Conservation (phyloP, 352 stramenopile genomes). For the Globisporangium cystogenes region DNA sequence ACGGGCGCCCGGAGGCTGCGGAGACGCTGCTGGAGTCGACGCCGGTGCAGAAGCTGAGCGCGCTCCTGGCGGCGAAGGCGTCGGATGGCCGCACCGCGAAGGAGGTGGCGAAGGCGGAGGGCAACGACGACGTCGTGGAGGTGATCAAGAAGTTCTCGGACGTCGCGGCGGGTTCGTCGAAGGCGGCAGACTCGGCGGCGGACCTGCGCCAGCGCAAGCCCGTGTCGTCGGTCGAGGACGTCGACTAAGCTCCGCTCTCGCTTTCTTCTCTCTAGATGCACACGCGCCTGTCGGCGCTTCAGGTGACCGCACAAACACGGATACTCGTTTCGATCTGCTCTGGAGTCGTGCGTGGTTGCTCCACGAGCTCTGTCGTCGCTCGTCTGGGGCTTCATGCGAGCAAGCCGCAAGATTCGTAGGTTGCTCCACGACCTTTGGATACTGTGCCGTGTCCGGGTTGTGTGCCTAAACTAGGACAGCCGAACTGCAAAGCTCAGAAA, state of each 20-base stretch:
- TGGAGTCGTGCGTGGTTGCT: too few species aligned
- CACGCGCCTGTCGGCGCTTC: background rate
- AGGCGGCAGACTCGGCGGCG: constrained; percentile 11
- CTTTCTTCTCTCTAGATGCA: constrained; percentile 3
- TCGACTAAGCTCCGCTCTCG: constrained; percentile 36
- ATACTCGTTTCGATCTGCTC: background rate
- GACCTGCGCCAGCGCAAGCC: constrained; percentile 58
- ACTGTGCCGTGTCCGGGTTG: too few species aligned
- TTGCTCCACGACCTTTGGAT: too few species aligned
- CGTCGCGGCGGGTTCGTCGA: constrained; percentile 1
- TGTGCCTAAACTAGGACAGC: too few species aligned
- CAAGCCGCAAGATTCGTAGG: too few species aligned
- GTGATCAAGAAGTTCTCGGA: constrained; percentile 41
- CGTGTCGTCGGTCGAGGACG: constrained; percentile 59
- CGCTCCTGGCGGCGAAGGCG: constrained; percentile 46
- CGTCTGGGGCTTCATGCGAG: too few species aligned
- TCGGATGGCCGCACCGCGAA: constrained; percentile 58
- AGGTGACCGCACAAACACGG: background rate
- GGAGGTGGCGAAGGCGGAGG: constrained; percentile 61
- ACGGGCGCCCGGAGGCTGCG: constrained; percentile 65
- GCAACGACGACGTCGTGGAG: constrained; percentile 64
- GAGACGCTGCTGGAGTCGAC: constrained; percentile 45
- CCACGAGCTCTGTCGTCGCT: too few species aligned
- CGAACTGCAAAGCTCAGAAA: too few species aligned
- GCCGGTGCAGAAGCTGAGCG: constrained; percentile 24